Base-by-base conservation (phyloP, 1,284 basidiomycete genomes). In the Tilletiaria anomala region DNA sequence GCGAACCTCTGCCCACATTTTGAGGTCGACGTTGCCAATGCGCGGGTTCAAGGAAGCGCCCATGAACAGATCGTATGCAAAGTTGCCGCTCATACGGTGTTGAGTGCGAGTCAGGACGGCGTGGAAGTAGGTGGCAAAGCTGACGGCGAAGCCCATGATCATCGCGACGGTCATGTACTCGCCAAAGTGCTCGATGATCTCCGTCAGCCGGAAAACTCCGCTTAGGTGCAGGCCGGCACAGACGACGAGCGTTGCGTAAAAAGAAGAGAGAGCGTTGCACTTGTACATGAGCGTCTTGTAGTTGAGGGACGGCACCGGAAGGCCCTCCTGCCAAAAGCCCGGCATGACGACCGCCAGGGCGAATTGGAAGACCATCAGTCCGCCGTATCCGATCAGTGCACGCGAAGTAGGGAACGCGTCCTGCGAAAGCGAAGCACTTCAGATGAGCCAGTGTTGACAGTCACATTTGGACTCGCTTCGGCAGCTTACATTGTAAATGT, bases 1-100 rank as follows among this genome's bases (percentile, higher is more conserved):
- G 39, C 93, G 78, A 44, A 99, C 91, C 69, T 97, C 91, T 19
- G 86, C 86, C 67, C 89, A 97, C 89, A 99, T 96, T 73, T 97
- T 97, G 63, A 97, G 73, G 70, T 96, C 91, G 55, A 97, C 76
- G 24, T 75, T 73, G n/a, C 88, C 87, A 51, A 97, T 76, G 45
- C 91, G 79, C 11, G 93, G 93, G 72, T 96, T 97, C 51, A 99
- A 74, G 41, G 76, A 76, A 29, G 88, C 87, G 36, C 93, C 93
- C 88, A 96, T 96, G 71, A 71, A 71, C 39, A 62, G 58, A 53
- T 68, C 65, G 50, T 67, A 99, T 53, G 89, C 75, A 69, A 83
- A 78, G 71, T 79, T 91, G 40, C 87, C 88, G 14, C 83, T 87
- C 83, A 94, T 91, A 52, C 91, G 77, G 44, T 63, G 58, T 35